Conservation (phyloP, 1,139 yeast genomes). For the Zygotorulaspora mrakii region DNA sequence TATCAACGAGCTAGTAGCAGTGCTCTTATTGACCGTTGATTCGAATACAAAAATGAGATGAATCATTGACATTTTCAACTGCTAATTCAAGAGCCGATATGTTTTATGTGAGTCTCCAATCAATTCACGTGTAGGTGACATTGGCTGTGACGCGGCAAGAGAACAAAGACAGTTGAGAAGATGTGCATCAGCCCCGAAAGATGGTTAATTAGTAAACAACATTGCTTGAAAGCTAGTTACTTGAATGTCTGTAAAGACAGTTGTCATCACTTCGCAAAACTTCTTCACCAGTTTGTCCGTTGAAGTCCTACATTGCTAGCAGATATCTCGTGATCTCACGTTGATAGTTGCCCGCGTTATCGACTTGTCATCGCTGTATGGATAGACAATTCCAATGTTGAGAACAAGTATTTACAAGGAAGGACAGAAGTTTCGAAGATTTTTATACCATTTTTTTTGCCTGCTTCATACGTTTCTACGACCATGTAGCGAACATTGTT, state of each 20-base stretch:
- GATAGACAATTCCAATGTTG: too few species aligned
- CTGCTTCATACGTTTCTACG: not conserved
- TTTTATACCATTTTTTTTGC: not conserved
- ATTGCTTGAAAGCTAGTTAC: conserved; percentile 38
- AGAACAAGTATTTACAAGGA: not conserved
- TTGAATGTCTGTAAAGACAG: conserved; percentile 33
- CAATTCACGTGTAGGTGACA: too few species aligned
- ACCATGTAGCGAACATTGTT: not conserved
- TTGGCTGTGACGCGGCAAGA: not conserved
- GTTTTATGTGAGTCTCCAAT: too few species aligned
- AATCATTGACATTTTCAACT: too few species aligned
- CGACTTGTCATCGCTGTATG: too few species aligned
- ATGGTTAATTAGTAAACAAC: conserved; percentile 40
- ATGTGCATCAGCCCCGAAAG: conserved; percentile 39
- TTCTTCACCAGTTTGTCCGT: conserved; percentile 4
- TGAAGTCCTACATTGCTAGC: not conserved
- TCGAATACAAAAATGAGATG: too few species aligned
- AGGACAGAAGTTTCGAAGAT: not conserved
- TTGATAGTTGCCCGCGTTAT: not conserved
- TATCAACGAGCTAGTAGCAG: too few species aligned
- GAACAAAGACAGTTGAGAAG: conserved; percentile 2
- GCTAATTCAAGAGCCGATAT: too few species aligned
- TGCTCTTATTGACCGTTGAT: too few species aligned
- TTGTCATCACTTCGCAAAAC: conserved; percentile 35
- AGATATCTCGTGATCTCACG: conserved; percentile 11